Base-by-base conservation (phyloP, 768 basidiomycete genomes). In the Symmetrospora coprosmae region DNA sequence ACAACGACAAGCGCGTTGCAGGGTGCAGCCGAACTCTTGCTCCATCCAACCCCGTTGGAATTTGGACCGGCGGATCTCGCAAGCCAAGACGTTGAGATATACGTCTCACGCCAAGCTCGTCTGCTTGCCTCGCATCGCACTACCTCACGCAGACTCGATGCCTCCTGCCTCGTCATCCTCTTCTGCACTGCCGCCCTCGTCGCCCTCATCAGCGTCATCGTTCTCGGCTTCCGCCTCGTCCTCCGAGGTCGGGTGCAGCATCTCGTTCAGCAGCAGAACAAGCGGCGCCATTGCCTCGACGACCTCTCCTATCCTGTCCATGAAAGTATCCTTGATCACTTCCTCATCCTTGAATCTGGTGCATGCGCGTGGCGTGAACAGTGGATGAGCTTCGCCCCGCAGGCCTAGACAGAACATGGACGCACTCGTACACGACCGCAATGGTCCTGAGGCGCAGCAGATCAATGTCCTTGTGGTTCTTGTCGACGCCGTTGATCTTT, bases 401-500 rank as follows among this genome's bases (percentile, higher is more conserved):
- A 56, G 37, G 51, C 34, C 39, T 49, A 11, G 33, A 9, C 34
- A 43, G 37, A 8, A n/a, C 40, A 19, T 35, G 21, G 4, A 73
- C 76, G 50, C 63, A 86, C 86, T 71, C 70, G 64, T 82, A 78
- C 0, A 78, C 70, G 2, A 91, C 86, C 2, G 78, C 82, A 33
- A 87, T 80, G 17, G 82, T 82, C 25, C 88, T 81, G 62, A 86
- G 83, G 72, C 86, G 87, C 63, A 99, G 74, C 49, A 97, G 73
- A 71, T 92, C 91, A 65, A 99, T 96, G 70, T 96, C 88, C 71
- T 84, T 86, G 70, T 96, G 89, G 30, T 78, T 78, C 73, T 89
- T 97, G 50, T 80, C 79, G 8, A 92, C 74, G 0, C 89, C 91
- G 69, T 65, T 56, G 3, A 69, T 46, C 49, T 94, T 96, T 0